Conservation (phyloP, 345 rosid species). For the Brassica juncea region DNA sequence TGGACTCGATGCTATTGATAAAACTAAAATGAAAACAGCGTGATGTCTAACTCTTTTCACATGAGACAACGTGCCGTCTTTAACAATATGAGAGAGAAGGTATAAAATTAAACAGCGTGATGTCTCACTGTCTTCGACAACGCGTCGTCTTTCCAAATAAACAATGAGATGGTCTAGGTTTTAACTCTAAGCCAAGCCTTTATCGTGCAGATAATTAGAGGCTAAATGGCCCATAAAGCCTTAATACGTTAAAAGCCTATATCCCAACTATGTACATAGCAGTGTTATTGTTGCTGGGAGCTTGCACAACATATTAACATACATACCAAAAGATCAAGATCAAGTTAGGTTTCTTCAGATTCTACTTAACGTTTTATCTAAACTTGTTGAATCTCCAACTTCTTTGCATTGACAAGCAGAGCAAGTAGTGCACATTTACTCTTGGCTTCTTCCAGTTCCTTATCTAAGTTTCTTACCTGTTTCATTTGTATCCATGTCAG, state of each 20-base stretch:
- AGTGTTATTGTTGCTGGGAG: neutral
- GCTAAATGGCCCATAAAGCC: neutral
- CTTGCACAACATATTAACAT: neutral
- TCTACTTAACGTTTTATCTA: neutral
- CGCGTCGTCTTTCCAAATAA: neutral
- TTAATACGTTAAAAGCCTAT: neutral
- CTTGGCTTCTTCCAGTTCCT: conserved; percentile 63
- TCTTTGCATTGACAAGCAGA: conserved; percentile 52
- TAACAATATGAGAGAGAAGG: neutral
- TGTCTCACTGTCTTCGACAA: neutral
- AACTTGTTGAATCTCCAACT: conserved; percentile 44
- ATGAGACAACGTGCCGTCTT: neutral
- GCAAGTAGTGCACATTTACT: conserved; percentile 58
- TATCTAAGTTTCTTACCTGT: conserved; percentile 59
- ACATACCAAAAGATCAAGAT: neutral
- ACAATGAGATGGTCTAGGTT: neutral
- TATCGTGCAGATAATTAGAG: neutral
- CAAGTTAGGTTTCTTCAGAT: neutral
- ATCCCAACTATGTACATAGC: neutral
- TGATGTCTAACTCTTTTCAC: neutral
- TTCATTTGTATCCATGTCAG: conserved; percentile 14
- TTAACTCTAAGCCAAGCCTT: neutral
- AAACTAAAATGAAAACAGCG: neutral
- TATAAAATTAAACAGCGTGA: neutral
- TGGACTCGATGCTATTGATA: neutral